phyloP scores from a whole-genome alignment of 1,139 yeast genomes.

The Yamadazyma epiphylla region DNA sequence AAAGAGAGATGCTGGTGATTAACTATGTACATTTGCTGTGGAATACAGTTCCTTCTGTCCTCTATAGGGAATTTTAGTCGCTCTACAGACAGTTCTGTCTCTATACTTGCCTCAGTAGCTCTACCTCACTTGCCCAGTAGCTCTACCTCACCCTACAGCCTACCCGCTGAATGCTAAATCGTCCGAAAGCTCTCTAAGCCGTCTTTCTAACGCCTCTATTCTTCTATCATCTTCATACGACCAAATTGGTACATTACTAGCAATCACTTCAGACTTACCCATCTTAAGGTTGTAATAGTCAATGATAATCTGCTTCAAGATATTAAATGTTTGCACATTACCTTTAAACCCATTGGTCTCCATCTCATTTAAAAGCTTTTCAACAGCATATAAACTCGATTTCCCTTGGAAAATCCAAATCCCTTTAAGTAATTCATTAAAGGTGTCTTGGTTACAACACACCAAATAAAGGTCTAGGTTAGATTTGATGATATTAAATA shows the following conservation, averaged over 20 bases:
- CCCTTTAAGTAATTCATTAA: slow-evolving; percentile 35
- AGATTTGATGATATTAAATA: slow-evolving; percentile 33
- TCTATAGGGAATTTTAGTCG: no score
- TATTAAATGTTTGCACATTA: slow-evolving; percentile 31
- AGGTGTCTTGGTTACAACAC: slow-evolving; percentile 40
- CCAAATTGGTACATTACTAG: slow-evolving; percentile 28
- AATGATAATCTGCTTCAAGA: slow-evolving; percentile 31
- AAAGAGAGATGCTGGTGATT: no score
- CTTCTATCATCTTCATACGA: slow-evolving; percentile 34
- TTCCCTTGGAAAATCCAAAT: slow-evolving; percentile 40
- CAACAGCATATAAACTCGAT: slow-evolving; percentile 32
- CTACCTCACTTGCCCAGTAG: no score
- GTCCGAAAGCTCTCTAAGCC: not conserved
- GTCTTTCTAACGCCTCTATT: slow-evolving; percentile 23
- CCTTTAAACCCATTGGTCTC: slow-evolving; percentile 40
- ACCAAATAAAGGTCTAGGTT: slow-evolving; percentile 32
- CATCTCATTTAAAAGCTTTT: slow-evolving; percentile 36
- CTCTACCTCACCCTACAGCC: no score
- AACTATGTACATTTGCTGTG: no score
- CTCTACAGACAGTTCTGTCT: no score
- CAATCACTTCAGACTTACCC: slow-evolving; percentile 17
- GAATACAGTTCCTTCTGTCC: no score
- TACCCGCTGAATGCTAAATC: no score
- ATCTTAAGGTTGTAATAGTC: slow-evolving; percentile 34
- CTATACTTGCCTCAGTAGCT: no score